Evolutionary conservation across 2,329 filamentous ascomycete genomes (phyloP).

Genomic region (Penicillium sp.): DNA sequence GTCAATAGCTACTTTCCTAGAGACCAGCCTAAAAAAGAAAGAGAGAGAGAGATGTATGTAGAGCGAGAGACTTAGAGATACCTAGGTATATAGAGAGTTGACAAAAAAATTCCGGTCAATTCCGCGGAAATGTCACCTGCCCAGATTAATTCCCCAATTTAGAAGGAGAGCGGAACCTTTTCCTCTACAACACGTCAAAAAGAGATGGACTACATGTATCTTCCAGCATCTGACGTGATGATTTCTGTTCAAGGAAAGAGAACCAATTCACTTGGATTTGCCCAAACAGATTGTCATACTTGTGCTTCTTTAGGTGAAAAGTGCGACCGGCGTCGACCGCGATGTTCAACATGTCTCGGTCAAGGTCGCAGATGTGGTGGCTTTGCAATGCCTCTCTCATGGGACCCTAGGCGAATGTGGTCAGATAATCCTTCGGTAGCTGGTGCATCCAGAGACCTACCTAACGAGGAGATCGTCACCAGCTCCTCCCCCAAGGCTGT

Average conservation of each 20-base stretch:
- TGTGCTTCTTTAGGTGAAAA: slow-evolving; percentile 14
- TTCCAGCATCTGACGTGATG: background rate
- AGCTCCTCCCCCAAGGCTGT: no score
- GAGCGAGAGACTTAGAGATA: no score
- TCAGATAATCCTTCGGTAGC: background rate
- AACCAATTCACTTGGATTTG: slow-evolving; percentile 23
- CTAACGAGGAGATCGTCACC: background rate
- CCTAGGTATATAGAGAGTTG: background rate
- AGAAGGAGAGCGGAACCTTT: background rate
- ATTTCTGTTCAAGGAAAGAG: slow-evolving; percentile 11
- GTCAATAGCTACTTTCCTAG: background rate
- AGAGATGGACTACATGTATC: background rate
- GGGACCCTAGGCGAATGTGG: slow-evolving; percentile 14
- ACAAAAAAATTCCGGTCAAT: background rate
- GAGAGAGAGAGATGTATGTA: background rate
- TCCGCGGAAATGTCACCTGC: background rate
- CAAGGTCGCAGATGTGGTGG: slow-evolving; percentile 16
- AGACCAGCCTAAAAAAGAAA: background rate
- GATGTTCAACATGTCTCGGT: slow-evolving; percentile 22
- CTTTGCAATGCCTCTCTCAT: slow-evolving; percentile 9
- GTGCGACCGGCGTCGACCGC: slow-evolving; percentile 24
- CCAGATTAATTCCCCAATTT: background rate
- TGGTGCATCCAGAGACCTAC: background rate
- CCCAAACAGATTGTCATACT: slow-evolving; percentile 25
- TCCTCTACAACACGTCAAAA: background rate